Percentiles rank a stretch among this genome's conserved stretches.
phyloP scores from a whole-genome alignment of 2,329 filamentous ascomycete genomes.

The Alternaria conjuncta region DNA sequence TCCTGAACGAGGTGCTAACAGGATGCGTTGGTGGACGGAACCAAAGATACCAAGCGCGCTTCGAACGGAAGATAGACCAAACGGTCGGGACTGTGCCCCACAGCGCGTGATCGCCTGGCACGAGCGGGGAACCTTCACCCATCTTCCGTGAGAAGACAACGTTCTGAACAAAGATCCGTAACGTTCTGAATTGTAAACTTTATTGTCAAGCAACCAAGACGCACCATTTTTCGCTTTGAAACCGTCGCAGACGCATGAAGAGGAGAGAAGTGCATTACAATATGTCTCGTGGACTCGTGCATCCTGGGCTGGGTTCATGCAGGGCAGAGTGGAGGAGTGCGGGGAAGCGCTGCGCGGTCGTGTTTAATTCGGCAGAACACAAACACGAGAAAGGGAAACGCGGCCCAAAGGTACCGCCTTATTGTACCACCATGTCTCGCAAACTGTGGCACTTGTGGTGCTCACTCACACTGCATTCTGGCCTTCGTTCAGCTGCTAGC shows the following conservation, averaged over 20 bases:
- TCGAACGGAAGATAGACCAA: conserved; percentile 3
- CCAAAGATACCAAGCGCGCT: not conserved
- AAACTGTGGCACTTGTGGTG: conserved; percentile 21
- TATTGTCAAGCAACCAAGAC: not conserved
- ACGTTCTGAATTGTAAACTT: not conserved
- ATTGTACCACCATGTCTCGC: conserved; percentile 30
- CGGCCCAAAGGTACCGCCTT: conserved; percentile 32
- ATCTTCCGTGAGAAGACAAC: not conserved
- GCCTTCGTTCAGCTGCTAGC: conserved; percentile 11
- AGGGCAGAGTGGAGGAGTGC: conserved; percentile 19
- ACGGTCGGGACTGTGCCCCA: conserved; percentile 10
- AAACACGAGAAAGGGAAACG: conserved; percentile 19
- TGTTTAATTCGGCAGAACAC: conserved; percentile 28
- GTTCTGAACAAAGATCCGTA: not conserved
- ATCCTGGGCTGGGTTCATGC: conserved; percentile 20
- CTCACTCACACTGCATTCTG: conserved; percentile 18
- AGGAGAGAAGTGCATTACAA: not conserved
- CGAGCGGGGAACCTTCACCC: conserved; percentile 4
- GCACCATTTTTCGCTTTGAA: not conserved
- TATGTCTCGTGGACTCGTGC: not conserved
- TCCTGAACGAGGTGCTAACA: not conserved
- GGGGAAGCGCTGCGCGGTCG: conserved; percentile 24
- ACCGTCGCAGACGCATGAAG: not conserved
- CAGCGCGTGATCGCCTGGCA: conserved; percentile 7
- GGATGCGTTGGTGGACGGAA: not conserved